Percentiles rank a stretch among this genome's conserved stretches.
These are phyloP conservation scores for Phytophthora meadii DNA, from an alignment of 352 stramenopile genomes.

Conservation along the genomic window DNA sequence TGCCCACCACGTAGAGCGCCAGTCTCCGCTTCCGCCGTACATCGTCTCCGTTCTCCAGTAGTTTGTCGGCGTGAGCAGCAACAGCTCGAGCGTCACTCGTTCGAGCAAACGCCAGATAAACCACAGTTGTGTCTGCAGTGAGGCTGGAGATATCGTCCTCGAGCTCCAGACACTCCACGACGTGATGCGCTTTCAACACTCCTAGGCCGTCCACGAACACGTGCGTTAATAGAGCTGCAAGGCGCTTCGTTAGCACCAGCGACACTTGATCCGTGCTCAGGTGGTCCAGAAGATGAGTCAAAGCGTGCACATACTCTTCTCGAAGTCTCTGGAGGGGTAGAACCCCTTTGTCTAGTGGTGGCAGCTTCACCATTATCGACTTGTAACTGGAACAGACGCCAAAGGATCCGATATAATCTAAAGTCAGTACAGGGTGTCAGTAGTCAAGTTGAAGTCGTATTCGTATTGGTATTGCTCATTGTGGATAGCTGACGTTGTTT, in stretches of 20 bases:
- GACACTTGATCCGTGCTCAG: constrained; percentile 46
- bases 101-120: constrained; percentile 56
- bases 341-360: constrained; percentile 34
- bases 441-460: constrained; percentile 27
- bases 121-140: constrained; percentile 37
- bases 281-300: constrained; percentile 49
- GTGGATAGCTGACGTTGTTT: constrained; percentile 4
- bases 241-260: constrained; percentile 60
- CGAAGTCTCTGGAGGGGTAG: constrained; percentile 47
- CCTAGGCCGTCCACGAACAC: constrained; percentile 59
- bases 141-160: constrained; percentile 50
- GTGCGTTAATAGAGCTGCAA: constrained; percentile 67
- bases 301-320: constrained; percentile 47
- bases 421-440: neutral
- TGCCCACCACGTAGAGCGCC: constrained; percentile 50
- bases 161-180: constrained; percentile 68
- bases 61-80: constrained; percentile 45
- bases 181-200: constrained; percentile 40
- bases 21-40: constrained; percentile 25
- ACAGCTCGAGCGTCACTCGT: constrained; percentile 57
- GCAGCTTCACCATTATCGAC: constrained; percentile 37
- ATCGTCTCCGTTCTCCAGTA: constrained; percentile 40
- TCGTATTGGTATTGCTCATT: constrained; percentile 12
- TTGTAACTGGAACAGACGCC: constrained; percentile 26
- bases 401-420: constrained; percentile 10